These are phyloP conservation scores for Colletotrichum melonis DNA, from an alignment of 2,329 filamentous ascomycete species.

Conservation along the genomic window DNA sequence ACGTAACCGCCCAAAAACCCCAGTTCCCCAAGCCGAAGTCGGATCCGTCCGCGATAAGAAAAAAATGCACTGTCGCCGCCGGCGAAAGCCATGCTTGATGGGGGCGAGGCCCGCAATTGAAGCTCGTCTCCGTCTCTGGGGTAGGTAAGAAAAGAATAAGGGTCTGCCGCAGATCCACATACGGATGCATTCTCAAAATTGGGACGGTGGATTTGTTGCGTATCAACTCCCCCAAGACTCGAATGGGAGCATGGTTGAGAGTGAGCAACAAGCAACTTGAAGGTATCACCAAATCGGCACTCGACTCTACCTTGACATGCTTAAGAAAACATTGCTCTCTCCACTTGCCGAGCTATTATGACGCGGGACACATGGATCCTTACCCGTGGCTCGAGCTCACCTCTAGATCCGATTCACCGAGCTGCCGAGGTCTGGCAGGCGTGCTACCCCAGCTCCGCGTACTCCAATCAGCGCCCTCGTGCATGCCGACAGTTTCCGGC, in stretches of 20 bases:
- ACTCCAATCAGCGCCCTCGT: conserved; percentile 18
- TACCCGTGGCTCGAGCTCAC: neutral
- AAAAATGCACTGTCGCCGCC: conserved; percentile 19
- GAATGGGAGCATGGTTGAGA: neutral
- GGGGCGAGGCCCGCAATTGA: conserved; percentile 9
- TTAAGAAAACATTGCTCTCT: neutral
- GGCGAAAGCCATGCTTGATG: conserved; percentile 15
- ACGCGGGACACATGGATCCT: neutral
- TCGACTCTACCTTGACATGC: neutral
- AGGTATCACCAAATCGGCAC: neutral
- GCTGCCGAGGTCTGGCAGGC: conserved; percentile 27
- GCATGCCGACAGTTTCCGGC: conserved; percentile 30
- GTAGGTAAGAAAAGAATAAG: neutral
- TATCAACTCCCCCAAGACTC: neutral
- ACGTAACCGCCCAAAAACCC: neutral
- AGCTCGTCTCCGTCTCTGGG: conserved; percentile 1
- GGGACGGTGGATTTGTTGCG: too few species aligned
- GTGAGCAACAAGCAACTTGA: too few species aligned
- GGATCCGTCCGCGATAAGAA: conserved; percentile 27
- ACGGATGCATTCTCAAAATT: neutral
- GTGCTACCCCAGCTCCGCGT: conserved; percentile 6
- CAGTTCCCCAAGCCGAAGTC: conserved; percentile 17
- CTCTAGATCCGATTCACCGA: conserved; percentile 24
- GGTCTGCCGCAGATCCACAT: neutral
- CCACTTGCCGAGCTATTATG: neutral